phyloP scores from a whole-genome alignment of 371 early-diverging fungal species.

The Mucor indicus region DNA sequence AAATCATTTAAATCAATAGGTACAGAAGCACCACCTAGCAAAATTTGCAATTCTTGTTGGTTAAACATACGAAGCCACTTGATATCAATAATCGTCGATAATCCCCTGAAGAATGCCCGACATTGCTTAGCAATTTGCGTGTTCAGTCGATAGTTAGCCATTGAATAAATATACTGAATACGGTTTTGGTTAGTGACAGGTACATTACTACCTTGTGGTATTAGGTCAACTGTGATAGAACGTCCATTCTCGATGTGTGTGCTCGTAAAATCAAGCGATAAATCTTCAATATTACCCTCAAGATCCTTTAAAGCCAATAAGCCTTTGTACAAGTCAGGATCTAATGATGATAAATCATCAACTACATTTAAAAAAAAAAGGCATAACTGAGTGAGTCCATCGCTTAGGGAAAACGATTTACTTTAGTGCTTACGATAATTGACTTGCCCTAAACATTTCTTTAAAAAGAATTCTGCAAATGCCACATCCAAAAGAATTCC shows the following conservation, averaged over 20 bases:
- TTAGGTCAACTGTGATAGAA: conserved; percentile 64
- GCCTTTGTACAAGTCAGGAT: conserved; percentile 83
- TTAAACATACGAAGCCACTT: conserved; percentile 84
- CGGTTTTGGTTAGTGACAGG: conserved; percentile 84
- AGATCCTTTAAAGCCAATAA: conserved; percentile 81
- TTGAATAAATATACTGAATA: conserved; percentile 77
- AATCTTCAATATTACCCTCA: conserved; percentile 70
- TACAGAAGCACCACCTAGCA: conserved; percentile 80
- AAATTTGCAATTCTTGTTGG: conserved; percentile 83
- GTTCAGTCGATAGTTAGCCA: conserved; percentile 78
- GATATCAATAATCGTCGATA: conserved; percentile 73
- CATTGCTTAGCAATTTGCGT: conserved; percentile 82
- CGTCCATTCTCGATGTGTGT: conserved; percentile 62
- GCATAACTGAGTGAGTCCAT: background rate
- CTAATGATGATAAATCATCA: conserved; percentile 89
- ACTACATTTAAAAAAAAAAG: conserved; percentile 29
- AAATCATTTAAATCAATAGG: conserved; percentile 80
- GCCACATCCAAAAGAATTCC: conserved; percentile 89
- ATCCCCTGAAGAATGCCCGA: conserved; percentile 79
- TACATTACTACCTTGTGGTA: conserved; percentile 71
- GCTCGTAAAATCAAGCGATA: conserved; percentile 80
- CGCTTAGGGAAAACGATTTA: background rate
- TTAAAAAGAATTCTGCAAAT: conserved; percentile 91
- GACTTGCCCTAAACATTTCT: conserved; percentile 79
- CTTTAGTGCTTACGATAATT: conserved; percentile 56